Conservation (phyloP, 495 filamentous ascomycete genomes). For the Aspergillus sclerotiicarbonarius region DNA sequence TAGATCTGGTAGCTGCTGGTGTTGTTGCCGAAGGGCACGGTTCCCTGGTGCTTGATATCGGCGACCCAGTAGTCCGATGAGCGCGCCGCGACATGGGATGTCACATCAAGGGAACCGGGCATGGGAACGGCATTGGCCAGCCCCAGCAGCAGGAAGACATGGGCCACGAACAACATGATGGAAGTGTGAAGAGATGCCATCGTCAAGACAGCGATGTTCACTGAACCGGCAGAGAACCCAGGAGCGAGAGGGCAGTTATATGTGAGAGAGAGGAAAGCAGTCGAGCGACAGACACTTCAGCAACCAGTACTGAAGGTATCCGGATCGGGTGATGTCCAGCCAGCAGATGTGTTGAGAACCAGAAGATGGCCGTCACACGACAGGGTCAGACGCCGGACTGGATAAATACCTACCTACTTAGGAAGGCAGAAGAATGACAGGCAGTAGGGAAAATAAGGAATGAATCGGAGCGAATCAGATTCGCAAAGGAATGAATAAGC, state of each 20-base stretch:
- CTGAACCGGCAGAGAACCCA: conserved; percentile 39
- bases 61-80: conserved; percentile 68
- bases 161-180: conserved; percentile 32
- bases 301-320: conserved; percentile 31
- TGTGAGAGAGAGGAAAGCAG: conserved; percentile 12
- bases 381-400: conserved; percentile 12
- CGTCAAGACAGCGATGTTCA: conserved; percentile 25
- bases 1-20: conserved; percentile 65
- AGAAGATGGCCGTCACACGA: conserved; percentile 15
- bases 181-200: conserved; percentile 29
- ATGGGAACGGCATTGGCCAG: conserved; percentile 44
- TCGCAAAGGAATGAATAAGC: conserved; percentile 10
- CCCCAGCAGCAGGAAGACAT: conserved; percentile 39
- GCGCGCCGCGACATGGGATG: conserved; percentile 10
- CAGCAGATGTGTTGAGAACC: neutral
- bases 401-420: no score
- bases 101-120: conserved; percentile 20
- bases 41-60: conserved; percentile 68
- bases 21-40: conserved; percentile 58
- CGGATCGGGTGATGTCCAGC: conserved; percentile 16
- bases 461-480: conserved; percentile 5
- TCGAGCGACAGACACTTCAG: conserved; percentile 27
- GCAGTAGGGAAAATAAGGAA: conserved; percentile 4
- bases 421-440: neutral
- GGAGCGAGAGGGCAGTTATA: conserved; percentile 10